phyloP scores from a whole-genome alignment of 108 stramenopile species.

The Aurantiochytrium sp. region DNA sequence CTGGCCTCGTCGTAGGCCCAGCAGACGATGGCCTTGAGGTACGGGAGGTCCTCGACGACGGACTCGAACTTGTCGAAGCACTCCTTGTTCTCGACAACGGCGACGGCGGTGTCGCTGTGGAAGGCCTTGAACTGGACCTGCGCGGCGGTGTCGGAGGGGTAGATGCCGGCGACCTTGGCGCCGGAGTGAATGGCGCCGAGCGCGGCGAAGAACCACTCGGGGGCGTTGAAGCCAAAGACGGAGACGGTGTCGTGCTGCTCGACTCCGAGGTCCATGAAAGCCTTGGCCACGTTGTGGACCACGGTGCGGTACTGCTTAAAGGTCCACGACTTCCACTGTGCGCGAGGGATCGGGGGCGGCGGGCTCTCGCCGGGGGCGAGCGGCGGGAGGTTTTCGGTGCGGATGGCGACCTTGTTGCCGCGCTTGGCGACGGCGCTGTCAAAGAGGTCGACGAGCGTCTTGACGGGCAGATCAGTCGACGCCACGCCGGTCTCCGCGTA shows the following conservation, averaged over 20 bases:
- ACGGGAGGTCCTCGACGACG: slow-evolving; percentile 43
- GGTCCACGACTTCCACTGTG: slow-evolving; percentile 42
- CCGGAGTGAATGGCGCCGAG: slow-evolving; percentile 67
- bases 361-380: not conserved
- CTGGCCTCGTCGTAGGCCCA: slow-evolving; percentile 45
- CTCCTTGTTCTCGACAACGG: slow-evolving; percentile 55
- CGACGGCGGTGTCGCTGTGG: slow-evolving; percentile 65
- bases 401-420: not conserved
- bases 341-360: not conserved
- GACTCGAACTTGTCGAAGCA: slow-evolving; percentile 64
- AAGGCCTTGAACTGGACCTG: slow-evolving; percentile 66
- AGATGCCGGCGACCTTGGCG: slow-evolving; percentile 65
- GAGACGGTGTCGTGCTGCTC: slow-evolving; percentile 59
- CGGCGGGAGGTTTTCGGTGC: not conserved
- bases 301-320: slow-evolving; percentile 53
- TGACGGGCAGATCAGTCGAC: not conserved
- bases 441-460: not conserved
- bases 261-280: slow-evolving; percentile 62
- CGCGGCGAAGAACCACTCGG: slow-evolving; percentile 59
- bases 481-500: not conserved
- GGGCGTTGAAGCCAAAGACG: slow-evolving; percentile 71
- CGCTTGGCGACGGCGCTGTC: not conserved
- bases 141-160: slow-evolving; percentile 64
- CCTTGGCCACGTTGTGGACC: slow-evolving; percentile 55
- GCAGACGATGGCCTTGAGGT: slow-evolving; percentile 65